Base-by-base conservation (phyloP, 441 rosid genomes). In the Biscutella laevigata region DNA sequence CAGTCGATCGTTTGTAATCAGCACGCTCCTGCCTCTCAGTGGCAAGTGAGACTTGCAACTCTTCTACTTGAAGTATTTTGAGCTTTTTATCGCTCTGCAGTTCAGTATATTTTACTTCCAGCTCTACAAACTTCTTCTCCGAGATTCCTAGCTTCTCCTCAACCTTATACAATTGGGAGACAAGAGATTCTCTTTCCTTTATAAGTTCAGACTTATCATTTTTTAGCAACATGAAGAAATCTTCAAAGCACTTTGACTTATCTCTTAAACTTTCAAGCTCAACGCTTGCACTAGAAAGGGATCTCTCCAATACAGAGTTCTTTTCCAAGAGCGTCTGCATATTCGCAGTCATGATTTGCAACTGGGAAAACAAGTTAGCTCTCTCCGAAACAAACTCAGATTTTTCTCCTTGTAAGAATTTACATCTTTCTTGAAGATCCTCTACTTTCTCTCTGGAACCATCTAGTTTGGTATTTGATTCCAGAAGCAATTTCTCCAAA, bases 331-430 rank as follows among this genome's bases (percentile, higher is more conserved):
- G 71, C 57, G 60, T 76, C 72, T 79, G 82, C 86, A 81, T 76
- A 75, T 74, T 79, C 60, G 60, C 83, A 11, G 83, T 72, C 75
- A 85, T 78, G 34, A 61, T 60, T 53, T 87, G 95, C 54, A 94
- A 66, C 77, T 94, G 99, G n/a, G 94, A 87, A 37, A 86, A 84
- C 50, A 89, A 51, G 57, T 74, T 57, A 2, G 87, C 71, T 74
- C 82, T 71, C 66, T 77, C 88, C 1, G 66, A 37, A 39, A 54
- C 66, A 32, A 77, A 74, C 53, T 67, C 59, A 28, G 76, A 71
- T 65, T 77, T 84, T 19, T 82, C 94, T 70, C 69, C 80, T 70
- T 49, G 75, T 51, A 89, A 78, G 67, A 77, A 68, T 54, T 77
- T 78, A 60, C 73, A 74, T 39, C 87, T 76, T 60, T 75, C 81